These are phyloP conservation scores for Chrysanthemum seticuspe DNA, from an alignment of 129 eudicot genomes.

Conservation along the genomic window DNA sequence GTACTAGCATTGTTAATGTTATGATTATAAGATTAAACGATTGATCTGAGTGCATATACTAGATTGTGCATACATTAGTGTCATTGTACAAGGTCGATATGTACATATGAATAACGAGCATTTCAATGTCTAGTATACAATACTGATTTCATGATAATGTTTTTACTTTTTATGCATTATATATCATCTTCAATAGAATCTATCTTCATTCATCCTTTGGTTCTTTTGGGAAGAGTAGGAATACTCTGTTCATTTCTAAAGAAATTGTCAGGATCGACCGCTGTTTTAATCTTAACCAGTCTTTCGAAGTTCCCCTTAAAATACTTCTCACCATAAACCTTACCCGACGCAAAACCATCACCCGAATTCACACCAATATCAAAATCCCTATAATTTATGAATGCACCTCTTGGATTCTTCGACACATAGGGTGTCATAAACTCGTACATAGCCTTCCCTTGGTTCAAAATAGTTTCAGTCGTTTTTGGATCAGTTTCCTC, in stretches of 20 bases:
- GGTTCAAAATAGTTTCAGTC: slow-evolving; percentile 26
- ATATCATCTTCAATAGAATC: too few species aligned
- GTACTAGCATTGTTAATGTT: too few species aligned
- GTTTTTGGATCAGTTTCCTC: slow-evolving; percentile 16
- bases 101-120: too few species aligned
- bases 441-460: slow-evolving; percentile 26
- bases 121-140: too few species aligned
- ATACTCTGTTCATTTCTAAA: slow-evolving; percentile 51
- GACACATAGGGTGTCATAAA: slow-evolving; percentile 43
- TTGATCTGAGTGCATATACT: too few species aligned
- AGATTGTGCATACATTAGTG: too few species aligned
- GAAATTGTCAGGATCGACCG: slow-evolving; percentile 37
- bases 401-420: slow-evolving; percentile 47
- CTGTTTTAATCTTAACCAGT: slow-evolving; percentile 37
- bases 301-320: slow-evolving; percentile 41
- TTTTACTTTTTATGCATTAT: too few species aligned
- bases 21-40: too few species aligned
- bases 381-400: slow-evolving; percentile 38
- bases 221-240: slow-evolving; percentile 12
- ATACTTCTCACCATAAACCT: slow-evolving; percentile 42
- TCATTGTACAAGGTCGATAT: too few species aligned
- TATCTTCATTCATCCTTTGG: background rate
- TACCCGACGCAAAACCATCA: slow-evolving; percentile 10
- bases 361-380: slow-evolving; percentile 36
- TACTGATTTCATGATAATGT: too few species aligned